Evolutionary conservation across 805 yeast genomes (phyloP).

Genomic region (Schwanniomyces pseudopolymorphus): DNA sequence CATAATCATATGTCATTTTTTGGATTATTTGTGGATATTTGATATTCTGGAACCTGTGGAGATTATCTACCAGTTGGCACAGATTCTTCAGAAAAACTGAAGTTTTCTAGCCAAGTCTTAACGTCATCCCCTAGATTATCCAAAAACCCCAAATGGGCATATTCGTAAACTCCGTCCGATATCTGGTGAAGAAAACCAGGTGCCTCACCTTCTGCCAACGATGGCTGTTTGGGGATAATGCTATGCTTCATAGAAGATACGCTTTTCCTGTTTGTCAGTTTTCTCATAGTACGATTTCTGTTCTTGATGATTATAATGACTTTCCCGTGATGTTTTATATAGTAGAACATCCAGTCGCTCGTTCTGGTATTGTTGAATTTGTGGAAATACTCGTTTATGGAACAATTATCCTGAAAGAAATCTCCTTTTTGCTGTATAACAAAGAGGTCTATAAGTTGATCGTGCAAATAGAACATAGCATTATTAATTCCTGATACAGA

Average conservation of each 20-base stretch:
- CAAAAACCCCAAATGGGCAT: constrained; percentile 34
- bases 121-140: constrained; percentile 45
- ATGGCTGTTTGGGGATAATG: background rate
- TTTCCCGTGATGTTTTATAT: constrained; percentile 26
- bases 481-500: constrained; percentile 16
- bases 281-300: constrained; percentile 21
- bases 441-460: constrained; percentile 34
- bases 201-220: constrained; percentile 7
- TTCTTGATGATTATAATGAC: constrained; percentile 36
- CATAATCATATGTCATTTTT: too few species aligned
- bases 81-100: constrained; percentile 18
- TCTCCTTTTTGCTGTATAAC: constrained; percentile 20
- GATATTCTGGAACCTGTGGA: too few species aligned
- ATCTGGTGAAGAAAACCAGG: constrained; percentile 6
- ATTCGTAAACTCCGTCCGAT: constrained; percentile 26
- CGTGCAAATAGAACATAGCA: constrained; percentile 39
- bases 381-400: constrained; percentile 36
- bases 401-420: constrained; percentile 18
- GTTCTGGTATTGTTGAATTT: constrained; percentile 36
- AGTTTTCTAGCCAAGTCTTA: constrained; percentile 37
- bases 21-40: too few species aligned
- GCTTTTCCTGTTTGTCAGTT: constrained; percentile 10
- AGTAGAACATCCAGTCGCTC: constrained; percentile 45
- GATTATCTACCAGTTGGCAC: constrained; percentile 1
- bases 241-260: constrained; percentile 4